Evolutionary conservation across 2,329 filamentous ascomycete genomes (phyloP), one percentile per base, ranked within the genome.

Genomic region (Thermothelomyces thermophilus): DNA sequence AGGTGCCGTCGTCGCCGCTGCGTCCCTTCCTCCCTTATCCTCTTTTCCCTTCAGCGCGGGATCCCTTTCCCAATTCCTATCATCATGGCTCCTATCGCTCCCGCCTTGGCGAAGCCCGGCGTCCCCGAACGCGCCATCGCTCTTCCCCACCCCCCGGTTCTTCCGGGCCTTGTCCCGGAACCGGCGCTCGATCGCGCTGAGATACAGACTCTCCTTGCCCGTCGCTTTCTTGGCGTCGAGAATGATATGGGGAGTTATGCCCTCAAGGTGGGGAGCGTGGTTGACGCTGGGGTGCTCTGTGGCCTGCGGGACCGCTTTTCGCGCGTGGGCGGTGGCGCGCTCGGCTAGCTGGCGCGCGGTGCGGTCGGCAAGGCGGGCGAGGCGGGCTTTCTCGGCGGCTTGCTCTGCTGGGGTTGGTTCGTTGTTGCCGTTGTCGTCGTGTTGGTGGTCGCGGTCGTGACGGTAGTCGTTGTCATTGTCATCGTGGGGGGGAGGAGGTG

Each of bases 171-270:
- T 49, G 13, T 61, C 56, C 19, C 59, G 51, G 7, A 83, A 71
- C 9, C 79, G 71, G 41, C 69, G 69, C 6, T 70, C 75, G 48
- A 84, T 81, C 34, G 79, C 77, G n/a, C 73, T 73, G 11, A 84
- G 70, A 61, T 83, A 95, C 16, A 86, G 75, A 1, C 84, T 86
- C 67, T 95, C 89, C 40, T 84, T 75, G 13, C 86, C 83, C 1
- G 84, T 87, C 1, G 89, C 86, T 57, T 85, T 84, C 56, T 87
- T 86, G 1, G 90, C 87, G 52, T 87, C 84, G 19, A 87, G 73
- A 52, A 95, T 86, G 48, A 91, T 73, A 60, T 85, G 80, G 2
- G 86, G 83, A 7, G 71, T 66, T 22, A 82, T 68, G 37, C 73
- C 71, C 8, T 72, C 69, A n/a, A 84, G 72, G 62, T 84, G 79